These are phyloP conservation scores for Phlegmacium glaucopus DNA, from an alignment of 768 basidiomycete species.

Conservation along the genomic window DNA sequence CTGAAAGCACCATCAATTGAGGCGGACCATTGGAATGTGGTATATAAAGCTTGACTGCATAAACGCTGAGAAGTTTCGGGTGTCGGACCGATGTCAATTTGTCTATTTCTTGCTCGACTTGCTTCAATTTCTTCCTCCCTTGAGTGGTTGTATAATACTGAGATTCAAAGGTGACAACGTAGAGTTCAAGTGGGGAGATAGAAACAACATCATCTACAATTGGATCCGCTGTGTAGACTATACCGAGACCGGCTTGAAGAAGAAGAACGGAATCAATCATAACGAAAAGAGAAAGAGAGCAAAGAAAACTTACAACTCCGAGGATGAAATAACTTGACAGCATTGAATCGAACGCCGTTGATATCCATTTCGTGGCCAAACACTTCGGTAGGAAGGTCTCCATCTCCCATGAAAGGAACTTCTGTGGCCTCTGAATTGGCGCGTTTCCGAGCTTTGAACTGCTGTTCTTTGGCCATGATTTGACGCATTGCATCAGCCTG, in stretches of 20 bases:
- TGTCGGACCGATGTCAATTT: conserved; percentile 58
- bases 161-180: conserved; percentile 61
- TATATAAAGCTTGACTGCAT: conserved; percentile 61
- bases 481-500: conserved; percentile 62
- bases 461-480: conserved; percentile 48
- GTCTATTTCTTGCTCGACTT: conserved; percentile 64
- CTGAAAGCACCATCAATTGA: conserved; percentile 64
- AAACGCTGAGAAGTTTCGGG: conserved; percentile 60
- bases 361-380: conserved; percentile 56
- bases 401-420: conserved; percentile 38
- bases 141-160: conserved; percentile 66
- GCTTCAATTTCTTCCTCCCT: conserved; percentile 69
- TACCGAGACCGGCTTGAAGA: conserved; percentile 55
- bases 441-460: conserved; percentile 54
- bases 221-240: conserved; percentile 71
- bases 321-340: conserved; percentile 72
- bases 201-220: conserved; percentile 60
- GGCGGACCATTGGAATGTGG: conserved; percentile 48
- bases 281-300: background rate
- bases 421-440: conserved; percentile 73
- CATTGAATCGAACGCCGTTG: conserved; percentile 54
- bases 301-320: conserved; percentile 46
- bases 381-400: conserved; percentile 55
- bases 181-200: conserved; percentile 62
- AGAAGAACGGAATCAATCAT: background rate